phyloP scores from a whole-genome alignment of 2,329 filamentous ascomycete genomes.

The Endocalyx cinctus region DNA sequence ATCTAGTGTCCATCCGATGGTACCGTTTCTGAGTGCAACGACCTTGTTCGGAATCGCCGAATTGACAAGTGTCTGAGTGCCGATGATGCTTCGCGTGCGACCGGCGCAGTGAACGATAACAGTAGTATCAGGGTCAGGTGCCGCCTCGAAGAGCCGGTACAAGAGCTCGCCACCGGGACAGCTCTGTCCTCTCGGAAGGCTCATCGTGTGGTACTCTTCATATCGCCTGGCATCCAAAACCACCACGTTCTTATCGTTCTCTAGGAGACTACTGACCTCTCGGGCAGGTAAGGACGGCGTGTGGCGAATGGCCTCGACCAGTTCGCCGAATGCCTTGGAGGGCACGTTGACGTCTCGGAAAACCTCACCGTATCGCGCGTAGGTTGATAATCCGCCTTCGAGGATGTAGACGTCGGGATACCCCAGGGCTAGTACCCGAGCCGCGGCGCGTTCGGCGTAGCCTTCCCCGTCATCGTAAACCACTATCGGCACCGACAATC shows the following conservation, averaged over 20 bases:
- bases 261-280: constrained; percentile 1
- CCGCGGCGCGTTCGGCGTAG: neutral
- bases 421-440: neutral
- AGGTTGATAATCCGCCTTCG: neutral
- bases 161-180: constrained; percentile 1
- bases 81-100: constrained; percentile 2
- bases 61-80: constrained; percentile 1
- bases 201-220: constrained; percentile 2
- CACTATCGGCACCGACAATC: neutral
- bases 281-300: neutral
- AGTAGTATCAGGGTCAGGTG: neutral
- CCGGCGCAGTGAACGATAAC: constrained; percentile 2
- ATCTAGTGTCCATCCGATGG: constrained; percentile 2
- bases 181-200: neutral
- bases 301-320: constrained; percentile 2
- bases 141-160: constrained; percentile 2
- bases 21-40: constrained; percentile 1
- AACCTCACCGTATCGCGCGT: neutral
- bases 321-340: constrained; percentile 2
- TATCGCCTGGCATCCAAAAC: constrained; percentile 1
- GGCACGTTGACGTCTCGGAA: constrained; percentile 2
- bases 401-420: neutral
- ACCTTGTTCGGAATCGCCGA: neutral
- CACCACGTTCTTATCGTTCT: neutral
- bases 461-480: constrained; percentile 2